phyloP scores from a whole-genome alignment of 1,284 basidiomycete species.

The Austropuccinia psidii region DNA sequence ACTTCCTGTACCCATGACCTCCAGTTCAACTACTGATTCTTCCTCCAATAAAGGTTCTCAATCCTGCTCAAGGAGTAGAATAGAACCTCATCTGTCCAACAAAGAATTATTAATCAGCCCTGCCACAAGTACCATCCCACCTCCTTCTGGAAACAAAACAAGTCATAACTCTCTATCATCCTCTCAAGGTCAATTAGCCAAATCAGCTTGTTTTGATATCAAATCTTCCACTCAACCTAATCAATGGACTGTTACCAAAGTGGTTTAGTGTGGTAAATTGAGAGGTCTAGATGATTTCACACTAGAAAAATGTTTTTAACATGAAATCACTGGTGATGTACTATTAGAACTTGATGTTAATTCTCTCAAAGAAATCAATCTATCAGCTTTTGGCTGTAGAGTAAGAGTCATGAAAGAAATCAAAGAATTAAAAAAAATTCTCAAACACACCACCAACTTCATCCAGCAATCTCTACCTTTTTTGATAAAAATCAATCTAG shows the following conservation, averaged over 20 bases:
- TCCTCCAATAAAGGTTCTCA: constrained; percentile 25
- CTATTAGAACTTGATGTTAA: constrained; percentile 86
- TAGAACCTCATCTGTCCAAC: neutral
- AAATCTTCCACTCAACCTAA: constrained; percentile 50
- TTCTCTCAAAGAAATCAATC: constrained; percentile 92
- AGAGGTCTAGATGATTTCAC: constrained; percentile 79
- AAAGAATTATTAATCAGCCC: constrained; percentile 26
- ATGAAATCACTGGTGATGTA: constrained; percentile 97
- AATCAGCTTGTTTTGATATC: neutral
- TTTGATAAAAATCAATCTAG: no score
- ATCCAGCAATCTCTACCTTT: no score
- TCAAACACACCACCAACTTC: constrained; percentile 38
- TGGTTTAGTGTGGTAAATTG: constrained; percentile 74
- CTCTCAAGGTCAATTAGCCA: neutral
- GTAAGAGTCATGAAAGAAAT: constrained; percentile 92
- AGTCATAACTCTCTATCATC: constrained; percentile 16
- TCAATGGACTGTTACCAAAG: constrained; percentile 81
- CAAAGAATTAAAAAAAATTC: constrained; percentile 57
- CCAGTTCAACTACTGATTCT: constrained; percentile 25
- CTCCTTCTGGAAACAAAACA: constrained; percentile 8
- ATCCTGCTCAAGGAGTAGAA: constrained; percentile 24
- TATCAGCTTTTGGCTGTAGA: constrained; percentile 87
- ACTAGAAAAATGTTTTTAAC: constrained; percentile 81
- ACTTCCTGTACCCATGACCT: no score
- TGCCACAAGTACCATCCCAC: constrained; percentile 34